These are phyloP conservation scores for Ogataea polymorpha DNA, from an alignment of 805 yeast genomes.

Conservation along the genomic window DNA sequence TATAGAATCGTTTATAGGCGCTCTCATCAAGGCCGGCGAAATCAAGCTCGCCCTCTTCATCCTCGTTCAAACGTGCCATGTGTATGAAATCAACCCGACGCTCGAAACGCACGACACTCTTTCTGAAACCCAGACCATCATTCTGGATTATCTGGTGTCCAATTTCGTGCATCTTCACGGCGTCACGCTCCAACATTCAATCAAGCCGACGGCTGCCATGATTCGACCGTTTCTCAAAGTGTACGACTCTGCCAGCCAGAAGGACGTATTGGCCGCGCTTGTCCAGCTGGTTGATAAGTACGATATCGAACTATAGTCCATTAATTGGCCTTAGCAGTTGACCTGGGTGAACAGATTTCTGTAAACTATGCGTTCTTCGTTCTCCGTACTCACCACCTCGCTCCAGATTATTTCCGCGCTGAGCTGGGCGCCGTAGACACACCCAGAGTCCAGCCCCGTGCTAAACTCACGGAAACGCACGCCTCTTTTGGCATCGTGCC, in stretches of 20 bases:
- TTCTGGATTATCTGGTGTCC: conserved; percentile 14
- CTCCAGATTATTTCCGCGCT: conserved; percentile 57
- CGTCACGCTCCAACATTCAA: conserved; percentile 10
- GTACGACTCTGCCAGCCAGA: conserved; percentile 8
- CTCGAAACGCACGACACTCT: not conserved
- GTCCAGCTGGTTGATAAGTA: conserved; percentile 16
- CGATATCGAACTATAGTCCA: conserved; percentile 12
- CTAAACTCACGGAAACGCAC: conserved; percentile 61
- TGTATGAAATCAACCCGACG: conserved; percentile 10
- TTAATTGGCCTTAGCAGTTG: conserved; percentile 21
- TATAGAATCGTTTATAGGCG: conserved; percentile 9
- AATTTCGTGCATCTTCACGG: conserved; percentile 4
- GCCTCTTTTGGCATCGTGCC: conserved; percentile 85
- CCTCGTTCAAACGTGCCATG: conserved; percentile 11
- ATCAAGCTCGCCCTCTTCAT: conserved; percentile 11
- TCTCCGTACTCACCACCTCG: conserved; percentile 19
- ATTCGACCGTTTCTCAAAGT: conserved; percentile 14
- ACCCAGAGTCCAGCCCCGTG: conserved; percentile 79
- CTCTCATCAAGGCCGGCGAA: conserved; percentile 13
- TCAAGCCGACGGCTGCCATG: conserved; percentile 18
- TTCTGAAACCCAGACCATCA: conserved; percentile 7
- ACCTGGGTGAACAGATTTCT: conserved; percentile 28
- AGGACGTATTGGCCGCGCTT: conserved; percentile 11
- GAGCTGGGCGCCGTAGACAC: conserved; percentile 71
- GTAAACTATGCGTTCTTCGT: conserved; percentile 21